These are phyloP conservation scores for Ceratobasidium papillatum DNA, from an alignment of 1,284 basidiomycete species.

Conservation along the genomic window DNA sequence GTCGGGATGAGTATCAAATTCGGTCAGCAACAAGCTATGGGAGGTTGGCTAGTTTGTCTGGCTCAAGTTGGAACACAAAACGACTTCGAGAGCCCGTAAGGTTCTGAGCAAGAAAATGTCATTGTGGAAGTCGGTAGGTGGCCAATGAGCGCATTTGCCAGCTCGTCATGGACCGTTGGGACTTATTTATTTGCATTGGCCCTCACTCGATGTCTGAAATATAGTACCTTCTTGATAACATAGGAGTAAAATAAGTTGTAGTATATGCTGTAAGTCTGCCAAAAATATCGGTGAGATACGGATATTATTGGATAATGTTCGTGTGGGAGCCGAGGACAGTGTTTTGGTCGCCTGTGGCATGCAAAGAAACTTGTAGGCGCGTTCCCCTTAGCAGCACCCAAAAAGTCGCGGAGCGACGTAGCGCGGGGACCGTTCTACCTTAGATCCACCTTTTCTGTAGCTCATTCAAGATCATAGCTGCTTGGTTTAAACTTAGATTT, in stretches of 20 bases:
- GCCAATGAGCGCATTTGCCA: not conserved
- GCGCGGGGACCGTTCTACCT: not conserved
- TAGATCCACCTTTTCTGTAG: too few species aligned
- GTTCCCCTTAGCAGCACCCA: too few species aligned
- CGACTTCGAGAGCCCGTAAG: not conserved
- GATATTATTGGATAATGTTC: too few species aligned
- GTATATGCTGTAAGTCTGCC: not conserved
- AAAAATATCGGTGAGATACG: not conserved
- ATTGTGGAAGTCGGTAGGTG: not conserved
- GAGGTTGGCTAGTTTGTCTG: not conserved
- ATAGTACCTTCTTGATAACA: not conserved
- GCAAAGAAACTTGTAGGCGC: too few species aligned
- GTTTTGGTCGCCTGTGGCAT: too few species aligned
- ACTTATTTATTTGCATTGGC: not conserved
- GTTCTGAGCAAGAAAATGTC: too few species aligned
- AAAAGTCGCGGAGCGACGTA: not conserved
- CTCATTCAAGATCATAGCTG: too few species aligned
- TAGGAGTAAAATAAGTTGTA: not conserved
- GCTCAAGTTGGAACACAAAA: not conserved
- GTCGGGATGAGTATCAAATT: not conserved
- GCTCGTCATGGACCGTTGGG: not conserved
- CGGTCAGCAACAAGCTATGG: not conserved
- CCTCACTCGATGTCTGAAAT: not conserved
- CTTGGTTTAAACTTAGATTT: too few species aligned
- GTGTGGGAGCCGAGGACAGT: too few species aligned